Evolutionary conservation across 1,139 yeast species (phyloP).

Genomic region (Candida smagusa): DNA sequence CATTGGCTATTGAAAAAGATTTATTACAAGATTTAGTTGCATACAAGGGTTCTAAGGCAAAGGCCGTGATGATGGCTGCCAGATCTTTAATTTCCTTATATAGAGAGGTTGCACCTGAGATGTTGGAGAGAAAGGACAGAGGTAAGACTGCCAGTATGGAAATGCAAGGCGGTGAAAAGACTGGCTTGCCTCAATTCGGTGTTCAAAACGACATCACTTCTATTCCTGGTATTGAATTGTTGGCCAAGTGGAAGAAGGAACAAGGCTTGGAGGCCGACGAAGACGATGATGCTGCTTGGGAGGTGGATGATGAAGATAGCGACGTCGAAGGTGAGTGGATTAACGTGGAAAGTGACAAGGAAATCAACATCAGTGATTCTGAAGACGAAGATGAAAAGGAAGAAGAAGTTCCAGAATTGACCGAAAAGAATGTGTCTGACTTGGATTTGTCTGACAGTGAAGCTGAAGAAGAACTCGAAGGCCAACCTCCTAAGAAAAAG

Average conservation of each 20-base stretch:
- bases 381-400: slow-evolving; percentile 44
- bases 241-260: slow-evolving; percentile 83
- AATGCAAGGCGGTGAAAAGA: slow-evolving; percentile 50
- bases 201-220: slow-evolving; percentile 60
- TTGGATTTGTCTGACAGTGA: slow-evolving; percentile 25
- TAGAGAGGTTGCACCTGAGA: slow-evolving; percentile 94
- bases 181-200: slow-evolving; percentile 64
- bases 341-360: slow-evolving; percentile 56
- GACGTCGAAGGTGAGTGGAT: slow-evolving; percentile 66
- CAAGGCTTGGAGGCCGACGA: slow-evolving; percentile 52
- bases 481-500: slow-evolving; percentile 24
- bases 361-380: slow-evolving; percentile 52
- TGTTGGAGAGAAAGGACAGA: slow-evolving; percentile 85
- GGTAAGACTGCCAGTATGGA: slow-evolving; percentile 90
- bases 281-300: slow-evolving; percentile 42
- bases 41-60: slow-evolving; percentile 89
- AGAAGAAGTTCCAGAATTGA: slow-evolving; percentile 21
- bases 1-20: slow-evolving; percentile 85
- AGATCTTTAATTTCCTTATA: slow-evolving; percentile 81
- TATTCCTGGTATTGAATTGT: slow-evolving; percentile 86
- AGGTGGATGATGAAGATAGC: slow-evolving; percentile 41
- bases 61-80: slow-evolving; percentile 93
- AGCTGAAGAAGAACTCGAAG: slow-evolving; percentile 18
- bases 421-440: slow-evolving; percentile 55
- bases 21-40: slow-evolving; percentile 84